Evolutionary conservation across 2,329 filamentous ascomycete genomes (phyloP).

Genomic region (Ceratocystis lukuohia): DNA sequence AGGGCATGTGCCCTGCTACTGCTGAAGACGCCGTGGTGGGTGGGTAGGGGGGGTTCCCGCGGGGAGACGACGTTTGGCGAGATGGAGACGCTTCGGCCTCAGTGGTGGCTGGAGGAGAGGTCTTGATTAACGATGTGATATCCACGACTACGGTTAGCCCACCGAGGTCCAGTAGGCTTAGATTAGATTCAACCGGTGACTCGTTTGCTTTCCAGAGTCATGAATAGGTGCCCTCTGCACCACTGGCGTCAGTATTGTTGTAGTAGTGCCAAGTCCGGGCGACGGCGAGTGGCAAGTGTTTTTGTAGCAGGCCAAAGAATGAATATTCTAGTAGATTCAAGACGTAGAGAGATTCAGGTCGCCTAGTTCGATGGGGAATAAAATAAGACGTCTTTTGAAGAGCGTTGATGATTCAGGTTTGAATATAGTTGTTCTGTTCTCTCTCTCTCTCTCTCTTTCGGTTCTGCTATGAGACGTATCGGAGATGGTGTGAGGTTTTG

Average conservation of each 20-base stretch:
- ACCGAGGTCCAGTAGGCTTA: slow-evolving; percentile 7
- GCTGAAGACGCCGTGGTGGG: slow-evolving; percentile 18
- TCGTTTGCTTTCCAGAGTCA: slow-evolving; percentile 11
- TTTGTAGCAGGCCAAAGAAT: background rate
- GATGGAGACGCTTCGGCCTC: slow-evolving; percentile 21
- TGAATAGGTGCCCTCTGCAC: slow-evolving; percentile 18
- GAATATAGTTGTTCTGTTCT: background rate
- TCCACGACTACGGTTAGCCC: slow-evolving; percentile 62
- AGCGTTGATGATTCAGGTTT: background rate
- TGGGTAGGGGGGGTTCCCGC: slow-evolving; percentile 20
- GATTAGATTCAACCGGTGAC: background rate
- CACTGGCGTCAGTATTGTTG: slow-evolving; percentile 14
- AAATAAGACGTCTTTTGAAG: background rate
- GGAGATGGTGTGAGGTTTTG: background rate
- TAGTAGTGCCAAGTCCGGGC: slow-evolving; percentile 8
- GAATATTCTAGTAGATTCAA: background rate
- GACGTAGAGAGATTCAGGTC: background rate
- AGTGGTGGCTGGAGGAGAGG: slow-evolving; percentile 28
- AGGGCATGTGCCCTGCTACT: slow-evolving; percentile 18
- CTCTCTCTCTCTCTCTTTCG: background rate
- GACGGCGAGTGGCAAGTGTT: background rate
- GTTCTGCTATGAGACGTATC: background rate
- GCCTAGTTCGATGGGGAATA: background rate
- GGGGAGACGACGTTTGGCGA: slow-evolving; percentile 23
- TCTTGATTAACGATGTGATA: slow-evolving; percentile 79